Evolutionary conservation across 2,329 filamentous ascomycete genomes (phyloP), one percentile per base, ranked within the genome.

Genomic region (Ophiostoma sp.): DNA sequence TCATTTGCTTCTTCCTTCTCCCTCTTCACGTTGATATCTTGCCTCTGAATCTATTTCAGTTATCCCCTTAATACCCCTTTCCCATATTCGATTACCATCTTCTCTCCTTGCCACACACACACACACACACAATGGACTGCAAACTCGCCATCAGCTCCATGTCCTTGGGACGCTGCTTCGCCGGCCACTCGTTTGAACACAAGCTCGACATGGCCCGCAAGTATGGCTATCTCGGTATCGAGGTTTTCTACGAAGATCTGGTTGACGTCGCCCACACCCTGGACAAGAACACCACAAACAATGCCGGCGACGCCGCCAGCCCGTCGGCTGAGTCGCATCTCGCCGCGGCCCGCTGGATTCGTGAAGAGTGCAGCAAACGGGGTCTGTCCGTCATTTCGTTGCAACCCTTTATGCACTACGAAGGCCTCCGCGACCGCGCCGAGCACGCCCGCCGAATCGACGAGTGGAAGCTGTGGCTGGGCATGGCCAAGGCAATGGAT

Each of bases 341-440:
- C 15, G 76, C 79, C n/a, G 87, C 87, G 4, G 86, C 88, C 8
- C 76, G 79, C 1, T 78, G 82, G 50, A 82, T 88, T 50, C 82
- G 82, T 42, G 74, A 78, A 0, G 81, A 89, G 36, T 88, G 85
- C 78, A 78, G 82, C 61, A 80, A 82, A 0, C 82, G 84, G 19
- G 77, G 76, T 22, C 82, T 89, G 28, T 77, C 80, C 2, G 83
- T 89, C 73, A 84, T 89, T 77, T 85, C 84, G 69, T 82, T 91
- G 3, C 89, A 90, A 77, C 90, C 90, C 1, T 91, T 91, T 79
- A 85, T 85, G 82, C 86, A 90, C 80, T 90, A 89, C 80, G 89
- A 91, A 77, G 90, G 90, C 11, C 83, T 90, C 0, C 75, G 85
- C 6, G 87, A 90, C 79, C 82, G 87, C 15, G 74, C 78, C n/a